Base-by-base conservation (phyloP, 495 filamentous ascomycete species). In the Penicillium cataractarum region DNA sequence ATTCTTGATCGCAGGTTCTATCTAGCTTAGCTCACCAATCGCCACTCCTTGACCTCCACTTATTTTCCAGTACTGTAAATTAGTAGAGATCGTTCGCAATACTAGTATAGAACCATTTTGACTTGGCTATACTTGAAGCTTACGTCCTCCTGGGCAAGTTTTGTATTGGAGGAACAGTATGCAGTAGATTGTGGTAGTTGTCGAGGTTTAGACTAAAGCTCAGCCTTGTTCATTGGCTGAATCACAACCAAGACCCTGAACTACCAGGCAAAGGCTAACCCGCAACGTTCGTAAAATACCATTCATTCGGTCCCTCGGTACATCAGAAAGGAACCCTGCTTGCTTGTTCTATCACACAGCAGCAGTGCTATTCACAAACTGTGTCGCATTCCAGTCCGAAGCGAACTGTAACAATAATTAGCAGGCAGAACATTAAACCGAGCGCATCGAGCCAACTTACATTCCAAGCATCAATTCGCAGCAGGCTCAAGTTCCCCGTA, bases 401-500 rank as follows among this genome's bases (percentile, higher is more conserved):
- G 61, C 65, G 58, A 64, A 63, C 69, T 68, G 15, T 2, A 27
- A 26, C 17, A 42, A 42, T 2, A 17, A 8, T 39, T 27, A n/a
- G n/a, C 21, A 32, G 4, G 17, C 6, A 39, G 48, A 19, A 27
- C 31, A 49, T 39, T 37, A 22, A 19, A 8, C n/a, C 22, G 39
- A 15, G 7, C 7, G n/a, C 1, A 2, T n/a, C 17, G 15, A 31
- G 35, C 17, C 6, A 21, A 58, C 73, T 66, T 53, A 76, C 73
- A 65, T 76, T 70, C 71, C 71, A 75, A 21, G 64, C 73, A 68
- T 76, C 73, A 54, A 73, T 76, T 17, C 64, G 57, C 27, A 76
- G 46, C 33, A 70, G 40, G 22, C 58, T 66, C 6, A 63, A 31
- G 13, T 65, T 54, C 17, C 39, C 39, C 15, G 26, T 60, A 15